phyloP scores from a whole-genome alignment of 2,329 filamentous ascomycete genomes.

The Cytospora schulzeri region DNA sequence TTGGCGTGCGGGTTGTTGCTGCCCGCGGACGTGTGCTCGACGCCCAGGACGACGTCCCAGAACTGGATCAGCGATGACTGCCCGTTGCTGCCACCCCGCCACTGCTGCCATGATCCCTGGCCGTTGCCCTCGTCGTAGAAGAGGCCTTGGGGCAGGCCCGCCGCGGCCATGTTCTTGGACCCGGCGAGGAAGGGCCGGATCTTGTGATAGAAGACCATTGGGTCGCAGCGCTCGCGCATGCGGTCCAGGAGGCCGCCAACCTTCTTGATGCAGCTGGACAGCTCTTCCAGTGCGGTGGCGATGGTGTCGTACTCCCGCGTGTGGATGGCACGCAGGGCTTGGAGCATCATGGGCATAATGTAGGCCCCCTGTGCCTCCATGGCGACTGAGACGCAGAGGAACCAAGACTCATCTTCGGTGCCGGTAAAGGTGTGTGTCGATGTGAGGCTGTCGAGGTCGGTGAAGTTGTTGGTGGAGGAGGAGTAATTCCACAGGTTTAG shows the following conservation, averaged over 20 bases:
- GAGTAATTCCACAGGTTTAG: constrained; percentile 90
- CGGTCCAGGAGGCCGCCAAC: constrained; percentile 69
- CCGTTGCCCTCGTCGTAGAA: constrained; percentile 78
- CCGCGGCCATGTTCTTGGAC: constrained; percentile 87
- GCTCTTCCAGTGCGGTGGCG: constrained; percentile 61
- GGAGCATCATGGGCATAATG: constrained; percentile 75
- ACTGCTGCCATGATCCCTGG: constrained; percentile 69
- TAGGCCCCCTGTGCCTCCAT: constrained; percentile 81
- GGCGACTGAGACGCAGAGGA: constrained; percentile 83
- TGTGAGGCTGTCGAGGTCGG: constrained; percentile 68
- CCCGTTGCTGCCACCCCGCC: constrained; percentile 89
- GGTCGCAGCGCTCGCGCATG: constrained; percentile 90
- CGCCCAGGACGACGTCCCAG: constrained; percentile 82
- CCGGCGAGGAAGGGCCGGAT: constrained; percentile 89
- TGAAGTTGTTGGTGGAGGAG: constrained; percentile 55
- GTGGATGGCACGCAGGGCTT: constrained; percentile 71
- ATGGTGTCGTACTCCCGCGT: constrained; percentile 62
- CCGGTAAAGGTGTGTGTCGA: constrained; percentile 85
- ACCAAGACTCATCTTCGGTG: constrained; percentile 90
- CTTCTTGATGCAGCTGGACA: constrained; percentile 69
- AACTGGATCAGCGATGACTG: constrained; percentile 93
- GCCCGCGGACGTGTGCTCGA: constrained; percentile 66
- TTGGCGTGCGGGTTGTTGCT: constrained; percentile 35
- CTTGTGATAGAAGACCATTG: constrained; percentile 83
- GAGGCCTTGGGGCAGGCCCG: constrained; percentile 80